These are phyloP conservation scores for Cercospora janseana DNA, from an alignment of 2,329 filamentous ascomycete genomes.

Conservation along the genomic window DNA sequence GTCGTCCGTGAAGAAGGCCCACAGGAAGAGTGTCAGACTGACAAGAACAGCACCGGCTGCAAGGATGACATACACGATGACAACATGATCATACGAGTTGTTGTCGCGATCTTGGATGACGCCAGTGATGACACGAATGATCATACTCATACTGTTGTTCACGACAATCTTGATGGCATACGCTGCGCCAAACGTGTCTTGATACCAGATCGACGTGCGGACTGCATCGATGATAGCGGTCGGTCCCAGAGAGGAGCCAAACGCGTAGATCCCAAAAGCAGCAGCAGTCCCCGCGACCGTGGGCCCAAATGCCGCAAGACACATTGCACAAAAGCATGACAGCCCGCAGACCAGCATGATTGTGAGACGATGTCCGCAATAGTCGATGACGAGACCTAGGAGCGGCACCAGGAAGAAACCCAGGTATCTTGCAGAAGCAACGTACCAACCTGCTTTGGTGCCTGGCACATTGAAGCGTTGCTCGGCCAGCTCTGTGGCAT, in stretches of 20 bases:
- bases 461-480: conserved; percentile 57
- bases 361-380: conserved; percentile 54
- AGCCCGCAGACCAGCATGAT: conserved; percentile 48
- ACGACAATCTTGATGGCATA: conserved; percentile 62
- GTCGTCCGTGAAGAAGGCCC: conserved; percentile 44
- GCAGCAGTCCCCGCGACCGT: conserved; percentile 55
- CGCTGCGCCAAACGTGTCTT: conserved; percentile 59
- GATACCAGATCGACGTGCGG: conserved; percentile 59
- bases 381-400: conserved; percentile 57
- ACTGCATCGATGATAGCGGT: conserved; percentile 61
- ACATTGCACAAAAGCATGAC: conserved; percentile 55
- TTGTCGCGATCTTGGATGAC: conserved; percentile 59
- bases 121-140: conserved; percentile 57
- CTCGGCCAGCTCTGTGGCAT: conserved; percentile 61
- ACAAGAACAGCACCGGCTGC: conserved; percentile 52
- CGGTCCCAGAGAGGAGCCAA: conserved; percentile 56
- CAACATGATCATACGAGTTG: conserved; percentile 56
- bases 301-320: conserved; percentile 53
- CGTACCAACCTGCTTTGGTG: conserved; percentile 61
- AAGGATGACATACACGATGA: conserved; percentile 57
- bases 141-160: conserved; percentile 63
- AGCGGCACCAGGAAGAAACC: conserved; percentile 59
- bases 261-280: conserved; percentile 59
- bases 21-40: conserved; percentile 41
- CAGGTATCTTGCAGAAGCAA: conserved; percentile 55